These are phyloP conservation scores for Xylaria sp. DNA, from an alignment of 2,329 filamentous ascomycete species.

Conservation along the genomic window DNA sequence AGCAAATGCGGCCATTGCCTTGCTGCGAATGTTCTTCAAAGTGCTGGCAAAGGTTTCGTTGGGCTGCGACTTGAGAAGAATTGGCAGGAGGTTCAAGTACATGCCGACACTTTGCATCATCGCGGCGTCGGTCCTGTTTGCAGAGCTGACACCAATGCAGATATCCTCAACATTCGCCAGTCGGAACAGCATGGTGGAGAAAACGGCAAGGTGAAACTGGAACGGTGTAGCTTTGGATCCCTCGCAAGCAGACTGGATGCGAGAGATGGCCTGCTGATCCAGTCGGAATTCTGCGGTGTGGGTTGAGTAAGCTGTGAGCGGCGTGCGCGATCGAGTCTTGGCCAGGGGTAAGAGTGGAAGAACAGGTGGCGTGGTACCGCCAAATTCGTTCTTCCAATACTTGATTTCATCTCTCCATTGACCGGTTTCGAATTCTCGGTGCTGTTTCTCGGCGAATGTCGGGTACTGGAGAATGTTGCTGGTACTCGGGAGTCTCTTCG, in stretches of 20 bases:
- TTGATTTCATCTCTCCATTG: not conserved
- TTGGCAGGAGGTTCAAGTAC: conserved; percentile 61
- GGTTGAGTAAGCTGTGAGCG: conserved; percentile 19
- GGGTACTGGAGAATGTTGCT: conserved; percentile 27
- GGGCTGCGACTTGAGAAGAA: conserved; percentile 52
- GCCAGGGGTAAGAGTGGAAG: conserved; percentile 12
- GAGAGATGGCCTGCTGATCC: not conserved
- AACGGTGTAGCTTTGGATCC: conserved; percentile 52
- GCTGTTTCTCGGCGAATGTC: conserved; percentile 22
- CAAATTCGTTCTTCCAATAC: conserved; percentile 19
- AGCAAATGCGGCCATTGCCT: conserved; percentile 52
- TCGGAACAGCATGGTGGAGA: conserved; percentile 50
- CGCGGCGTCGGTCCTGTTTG: conserved; percentile 49
- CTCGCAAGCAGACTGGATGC: conserved; percentile 35
- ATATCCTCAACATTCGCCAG: conserved; percentile 51
- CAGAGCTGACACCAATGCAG: conserved; percentile 58
- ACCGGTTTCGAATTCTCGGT: not conserved
- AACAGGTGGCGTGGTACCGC: not conserved
- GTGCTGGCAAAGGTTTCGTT: conserved; percentile 13
- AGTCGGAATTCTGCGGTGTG: conserved; percentile 17
- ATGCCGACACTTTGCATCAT: conserved; percentile 55
- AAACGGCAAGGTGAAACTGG: conserved; percentile 56
- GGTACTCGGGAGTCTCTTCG: conserved; percentile 9
- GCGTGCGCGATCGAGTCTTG: not conserved
- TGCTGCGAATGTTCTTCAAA: conserved; percentile 34